Percentiles rank a stretch among this genome's conserved stretches.
phyloP scores from a whole-genome alignment of 2,329 filamentous ascomycete species.

The Colletotrichum sp. region DNA sequence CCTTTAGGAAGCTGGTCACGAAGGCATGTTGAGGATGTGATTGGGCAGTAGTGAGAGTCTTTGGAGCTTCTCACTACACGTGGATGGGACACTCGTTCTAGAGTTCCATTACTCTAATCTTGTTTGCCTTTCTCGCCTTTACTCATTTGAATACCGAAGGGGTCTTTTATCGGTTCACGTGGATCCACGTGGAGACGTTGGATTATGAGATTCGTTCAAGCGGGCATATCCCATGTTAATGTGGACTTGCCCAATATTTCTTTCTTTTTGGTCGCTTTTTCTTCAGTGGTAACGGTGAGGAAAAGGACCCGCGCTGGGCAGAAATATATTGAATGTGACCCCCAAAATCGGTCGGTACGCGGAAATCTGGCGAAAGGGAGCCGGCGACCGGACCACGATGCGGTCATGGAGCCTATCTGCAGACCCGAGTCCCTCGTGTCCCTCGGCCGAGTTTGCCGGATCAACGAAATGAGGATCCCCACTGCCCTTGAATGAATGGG shows the following conservation, averaged over 20 bases:
- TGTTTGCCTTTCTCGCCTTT: neutral
- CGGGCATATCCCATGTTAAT: neutral
- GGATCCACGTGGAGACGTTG: constrained; percentile 8
- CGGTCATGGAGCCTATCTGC: neutral
- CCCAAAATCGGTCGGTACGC: neutral
- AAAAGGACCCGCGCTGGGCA: neutral
- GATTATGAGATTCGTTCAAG: neutral
- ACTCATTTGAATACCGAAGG: neutral
- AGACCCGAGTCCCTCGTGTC: neutral
- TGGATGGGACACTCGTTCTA: neutral
- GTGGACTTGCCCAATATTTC: neutral
- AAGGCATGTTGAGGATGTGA: neutral
- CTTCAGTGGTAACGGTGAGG: neutral
- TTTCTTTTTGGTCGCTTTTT: neutral
- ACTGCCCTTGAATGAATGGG: neutral
- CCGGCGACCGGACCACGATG: neutral
- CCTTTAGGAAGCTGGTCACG: neutral
- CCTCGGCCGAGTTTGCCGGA: neutral
- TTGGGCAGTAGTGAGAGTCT: neutral
- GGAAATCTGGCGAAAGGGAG: neutral
- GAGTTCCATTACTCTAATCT: neutral
- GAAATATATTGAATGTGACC: neutral
- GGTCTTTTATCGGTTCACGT: neutral
- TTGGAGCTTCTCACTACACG: neutral
- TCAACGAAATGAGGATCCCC: neutral